Conservation (phyloP, 805 yeast genomes). For the Groenewaldozyma tartarivorans region DNA sequence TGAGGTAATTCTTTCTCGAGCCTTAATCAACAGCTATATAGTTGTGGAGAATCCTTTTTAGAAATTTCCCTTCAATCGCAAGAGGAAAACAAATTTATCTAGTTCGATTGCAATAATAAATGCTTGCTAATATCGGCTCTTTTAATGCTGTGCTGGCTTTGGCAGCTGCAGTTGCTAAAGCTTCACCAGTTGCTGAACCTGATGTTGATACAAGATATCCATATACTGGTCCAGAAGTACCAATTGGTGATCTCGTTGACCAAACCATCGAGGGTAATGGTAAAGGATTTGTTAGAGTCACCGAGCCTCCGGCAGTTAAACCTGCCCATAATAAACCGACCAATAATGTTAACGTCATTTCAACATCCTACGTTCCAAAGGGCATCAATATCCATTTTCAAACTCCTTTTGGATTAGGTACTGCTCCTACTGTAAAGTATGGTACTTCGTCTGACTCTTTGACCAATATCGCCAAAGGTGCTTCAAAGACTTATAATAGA, state of each 20-base stretch:
- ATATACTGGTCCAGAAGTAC: constrained; percentile 13
- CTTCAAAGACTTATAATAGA: constrained; percentile 14
- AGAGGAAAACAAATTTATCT: too few species aligned
- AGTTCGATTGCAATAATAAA: too few species aligned
- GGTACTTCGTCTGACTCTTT: constrained; percentile 1
- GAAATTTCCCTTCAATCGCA: too few species aligned
- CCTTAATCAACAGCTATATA: too few species aligned
- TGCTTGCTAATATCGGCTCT: too few species aligned
- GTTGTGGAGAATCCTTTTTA: too few species aligned
- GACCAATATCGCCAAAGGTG: constrained; percentile 3
- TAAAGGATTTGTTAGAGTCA: constrained; percentile 11
- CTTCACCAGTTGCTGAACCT: constrained; percentile 9
- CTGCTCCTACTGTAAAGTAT: constrained; percentile 13
- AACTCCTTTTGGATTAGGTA: constrained; percentile 14
- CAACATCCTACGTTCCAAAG: constrained; percentile 9
- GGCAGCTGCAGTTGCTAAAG: too few species aligned
- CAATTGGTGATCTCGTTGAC: constrained; percentile 13
- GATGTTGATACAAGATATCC: constrained; percentile 14
- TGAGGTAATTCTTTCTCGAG: too few species aligned
- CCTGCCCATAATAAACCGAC: constrained; percentile 11
- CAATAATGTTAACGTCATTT: constrained; percentile 13
- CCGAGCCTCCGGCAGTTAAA: constrained; percentile 13
- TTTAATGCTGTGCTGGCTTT: too few species aligned
- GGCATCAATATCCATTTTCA: constrained; percentile 14
- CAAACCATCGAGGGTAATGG: constrained; percentile 14